These are phyloP conservation scores for Trifolium dubium DNA, from an alignment of 306 rosid species.

Conservation along the genomic window DNA sequence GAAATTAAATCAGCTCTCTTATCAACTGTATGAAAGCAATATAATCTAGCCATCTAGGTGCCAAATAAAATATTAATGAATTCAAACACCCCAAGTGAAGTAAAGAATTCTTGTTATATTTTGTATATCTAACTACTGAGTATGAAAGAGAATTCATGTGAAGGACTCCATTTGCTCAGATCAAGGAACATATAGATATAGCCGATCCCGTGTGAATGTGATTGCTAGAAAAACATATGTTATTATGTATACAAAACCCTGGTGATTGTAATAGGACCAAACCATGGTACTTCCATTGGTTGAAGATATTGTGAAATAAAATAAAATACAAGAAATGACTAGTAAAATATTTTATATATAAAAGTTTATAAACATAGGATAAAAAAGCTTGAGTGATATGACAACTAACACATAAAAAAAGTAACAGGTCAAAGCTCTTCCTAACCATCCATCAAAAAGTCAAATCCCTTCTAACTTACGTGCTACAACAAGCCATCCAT, in stretches of 20 bases:
- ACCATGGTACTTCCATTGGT: neutral
- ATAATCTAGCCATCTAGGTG: neutral
- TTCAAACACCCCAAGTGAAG: no score
- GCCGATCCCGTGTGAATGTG: neutral
- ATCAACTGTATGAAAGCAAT: slow-evolving; percentile 5
- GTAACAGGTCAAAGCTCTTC: neutral
- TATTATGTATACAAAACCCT: neutral
- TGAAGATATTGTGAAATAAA: neutral
- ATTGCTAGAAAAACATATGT: no score
- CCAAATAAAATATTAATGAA: no score
- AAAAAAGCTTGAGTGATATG: slow-evolving; percentile 5
- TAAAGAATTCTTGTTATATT: neutral
- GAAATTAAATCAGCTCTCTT: neutral
- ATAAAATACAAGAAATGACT: neutral
- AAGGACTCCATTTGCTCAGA: neutral
- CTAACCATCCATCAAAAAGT: no score
- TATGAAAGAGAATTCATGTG: slow-evolving; percentile 4
- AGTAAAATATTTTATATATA: neutral
- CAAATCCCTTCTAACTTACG: neutral
- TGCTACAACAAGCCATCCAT: neutral
- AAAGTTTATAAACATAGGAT: neutral
- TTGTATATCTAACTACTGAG: neutral
- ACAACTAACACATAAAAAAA: neutral
- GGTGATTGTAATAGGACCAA: neutral
- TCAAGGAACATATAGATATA: neutral